Base-by-base conservation (phyloP, 768 basidiomycete species). In the Trichaptum fuscoviolaceum region DNA sequence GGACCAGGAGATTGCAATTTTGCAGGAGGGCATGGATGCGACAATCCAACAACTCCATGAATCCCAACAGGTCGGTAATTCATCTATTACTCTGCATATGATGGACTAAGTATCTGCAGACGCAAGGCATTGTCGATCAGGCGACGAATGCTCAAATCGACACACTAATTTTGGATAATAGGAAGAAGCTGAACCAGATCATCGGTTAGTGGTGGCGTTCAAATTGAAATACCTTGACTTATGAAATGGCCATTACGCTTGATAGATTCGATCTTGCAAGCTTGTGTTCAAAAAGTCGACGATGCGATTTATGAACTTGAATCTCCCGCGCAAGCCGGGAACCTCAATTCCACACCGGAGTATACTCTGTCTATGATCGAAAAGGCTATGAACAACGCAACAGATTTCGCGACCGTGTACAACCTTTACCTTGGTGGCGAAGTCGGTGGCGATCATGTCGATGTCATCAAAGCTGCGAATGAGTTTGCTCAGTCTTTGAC, bases 311-410 rank as follows among this genome's bases (percentile, higher is more conserved):
- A 99, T 77, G 97, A 99, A 76, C 85, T 99, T 57, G 96, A 99
- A 77, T 97, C 97, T 3, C 94, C 95, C 1, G 91, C 92, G 57
- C 93, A 95, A 72, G 91, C 91, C 4, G 97, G 96, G 42, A 98
- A 99, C 77, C 84, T 90, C 71, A 96, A 93, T 74, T 94, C 96
- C n/a, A 99, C 97, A 0, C 97, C 97, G 3, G 96, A 98, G 75
- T 99, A 99, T 75, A 96, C 95, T 0, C 81, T 98, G 20, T 97
- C 97, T 1, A 96, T 99, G 91, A 94, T 99, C 73, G 97, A 99
- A 77, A 98, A 98, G 79, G 91, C 95, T 1, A 80, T 91, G 74
- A 96, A 92, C 75, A 96, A 92, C 71, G 94, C 96, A 18, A 98
- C 89, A 61, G 96, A 99, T 73, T 99, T 99, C 73, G 97, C 96